phyloP scores from a whole-genome alignment of 805 yeast species.

The Komagataella populi region DNA sequence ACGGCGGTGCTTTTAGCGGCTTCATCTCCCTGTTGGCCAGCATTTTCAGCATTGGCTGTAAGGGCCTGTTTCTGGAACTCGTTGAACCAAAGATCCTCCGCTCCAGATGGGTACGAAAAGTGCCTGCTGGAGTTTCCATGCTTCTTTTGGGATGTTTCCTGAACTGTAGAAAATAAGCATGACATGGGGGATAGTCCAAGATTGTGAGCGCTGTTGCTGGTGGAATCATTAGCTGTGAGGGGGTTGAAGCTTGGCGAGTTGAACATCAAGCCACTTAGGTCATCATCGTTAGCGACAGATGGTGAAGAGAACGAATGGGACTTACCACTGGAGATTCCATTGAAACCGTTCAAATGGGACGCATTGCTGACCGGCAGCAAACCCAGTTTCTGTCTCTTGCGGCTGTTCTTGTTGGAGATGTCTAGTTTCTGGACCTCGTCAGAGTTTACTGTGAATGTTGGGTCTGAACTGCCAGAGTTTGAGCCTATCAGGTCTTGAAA shows the following conservation, averaged over 20 bases:
- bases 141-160: neutral
- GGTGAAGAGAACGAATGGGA: neutral
- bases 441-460: neutral
- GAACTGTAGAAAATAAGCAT: neutral
- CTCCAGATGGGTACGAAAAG: neutral
- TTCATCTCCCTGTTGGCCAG: neutral
- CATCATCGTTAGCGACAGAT: neutral
- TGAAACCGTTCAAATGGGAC: neutral
- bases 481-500: neutral
- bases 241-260: neutral
- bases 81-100: neutral
- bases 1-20: neutral
- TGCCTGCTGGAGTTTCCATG: neutral
- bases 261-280: neutral
- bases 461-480: neutral
- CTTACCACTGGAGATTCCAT: neutral
- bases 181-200: neutral
- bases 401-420: neutral
- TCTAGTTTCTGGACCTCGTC: neutral
- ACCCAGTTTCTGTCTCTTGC: constrained; percentile 1
- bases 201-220: neutral
- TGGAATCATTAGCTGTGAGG: neutral
- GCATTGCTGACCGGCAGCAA: neutral
- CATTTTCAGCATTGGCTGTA: neutral
- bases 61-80: neutral